Base-by-base conservation (phyloP, 192 early-diverging fungal genomes). In the Powellomyces hirtus region DNA sequence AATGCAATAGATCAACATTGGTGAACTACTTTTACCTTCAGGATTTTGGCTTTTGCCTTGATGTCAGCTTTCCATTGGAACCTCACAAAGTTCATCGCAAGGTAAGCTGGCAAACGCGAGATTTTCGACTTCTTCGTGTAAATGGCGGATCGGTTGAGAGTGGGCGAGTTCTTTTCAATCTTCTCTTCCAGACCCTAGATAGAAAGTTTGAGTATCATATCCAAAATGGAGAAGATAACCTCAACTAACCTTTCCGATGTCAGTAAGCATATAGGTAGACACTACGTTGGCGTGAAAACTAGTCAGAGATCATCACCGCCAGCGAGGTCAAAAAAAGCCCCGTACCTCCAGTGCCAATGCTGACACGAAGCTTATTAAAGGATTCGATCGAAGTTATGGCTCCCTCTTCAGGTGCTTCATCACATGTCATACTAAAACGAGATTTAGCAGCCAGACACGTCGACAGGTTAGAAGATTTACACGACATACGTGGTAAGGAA, bases 21-120 rank as follows among this genome's bases (percentile, higher is more conserved):
- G 18, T 42, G 40, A 42, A 42, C 10, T 18, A 18, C 8, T 42
- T 13, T 42, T 49, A 81, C 80, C 69, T 94, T 93, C 61, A 97
- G 75, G 75, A 99, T 98, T 75, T 99, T 99, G 13, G 94, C 91
- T 50, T 89, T 88, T 8, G 91, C 81, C 33, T 81, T 77, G 62
- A 91, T 90, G 7, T 84, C 73, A 0, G 87, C 73, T 66, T 95
- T 96, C 96, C 96, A 99, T 81, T 91, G 95, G 77, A 98, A 97
- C 18, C 97, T 88, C 36, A 95, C 89, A 76, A 95, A 99, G 62
- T 93, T 85, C 22, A 97, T 81, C 0, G 94, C 88, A 53, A 99
- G 72, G 73, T 99, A 99, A 16, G 80, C 72, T 0, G 97, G 97
- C 34, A 99, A 75, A 1, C 97, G 85, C 4, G 83, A 88, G 20